These are phyloP conservation scores for Alternaria ethzedia DNA, from an alignment of 2,329 filamentous ascomycete genomes.

Conservation along the genomic window DNA sequence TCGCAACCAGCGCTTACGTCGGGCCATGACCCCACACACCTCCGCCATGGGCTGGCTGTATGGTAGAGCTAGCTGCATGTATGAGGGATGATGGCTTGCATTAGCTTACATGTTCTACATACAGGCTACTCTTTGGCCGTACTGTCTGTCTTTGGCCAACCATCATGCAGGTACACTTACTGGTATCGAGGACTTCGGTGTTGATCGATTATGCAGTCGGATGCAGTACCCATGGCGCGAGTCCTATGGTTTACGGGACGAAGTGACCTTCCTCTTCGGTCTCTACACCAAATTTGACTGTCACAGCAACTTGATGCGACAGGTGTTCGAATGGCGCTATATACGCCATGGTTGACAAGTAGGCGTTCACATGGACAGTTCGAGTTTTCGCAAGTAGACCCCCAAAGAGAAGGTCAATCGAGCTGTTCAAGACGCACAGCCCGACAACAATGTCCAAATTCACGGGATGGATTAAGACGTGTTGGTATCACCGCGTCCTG, in stretches of 20 bases:
- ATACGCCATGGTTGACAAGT: background rate
- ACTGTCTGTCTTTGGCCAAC: background rate
- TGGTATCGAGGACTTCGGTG: background rate
- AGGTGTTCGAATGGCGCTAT: background rate
- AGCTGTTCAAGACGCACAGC: background rate
- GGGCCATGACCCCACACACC: background rate
- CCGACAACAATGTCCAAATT: background rate
- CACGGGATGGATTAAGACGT: background rate
- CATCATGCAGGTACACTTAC: conserved; percentile 3
- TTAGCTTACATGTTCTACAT: conserved; percentile 4
- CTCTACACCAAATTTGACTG: background rate
- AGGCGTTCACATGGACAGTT: background rate
- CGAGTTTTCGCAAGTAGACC: background rate
- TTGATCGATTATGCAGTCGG: background rate
- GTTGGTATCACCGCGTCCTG: background rate
- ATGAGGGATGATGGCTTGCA: background rate
- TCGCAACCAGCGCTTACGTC: conserved; percentile 12
- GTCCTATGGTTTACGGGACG: too few species aligned
- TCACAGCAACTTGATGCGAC: background rate
- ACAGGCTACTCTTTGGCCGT: background rate
- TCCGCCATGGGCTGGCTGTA: conserved; percentile 4
- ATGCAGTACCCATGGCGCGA: background rate
- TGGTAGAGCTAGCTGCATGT: conserved; percentile 4
- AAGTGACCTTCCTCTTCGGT: conserved; percentile 5
- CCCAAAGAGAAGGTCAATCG: background rate